Percentiles rank a stretch among this genome's conserved stretches.
Evolutionary conservation across 2,329 filamentous ascomycete genomes (phyloP).

Genomic region (Calonectria pseudoturangicola): DNA sequence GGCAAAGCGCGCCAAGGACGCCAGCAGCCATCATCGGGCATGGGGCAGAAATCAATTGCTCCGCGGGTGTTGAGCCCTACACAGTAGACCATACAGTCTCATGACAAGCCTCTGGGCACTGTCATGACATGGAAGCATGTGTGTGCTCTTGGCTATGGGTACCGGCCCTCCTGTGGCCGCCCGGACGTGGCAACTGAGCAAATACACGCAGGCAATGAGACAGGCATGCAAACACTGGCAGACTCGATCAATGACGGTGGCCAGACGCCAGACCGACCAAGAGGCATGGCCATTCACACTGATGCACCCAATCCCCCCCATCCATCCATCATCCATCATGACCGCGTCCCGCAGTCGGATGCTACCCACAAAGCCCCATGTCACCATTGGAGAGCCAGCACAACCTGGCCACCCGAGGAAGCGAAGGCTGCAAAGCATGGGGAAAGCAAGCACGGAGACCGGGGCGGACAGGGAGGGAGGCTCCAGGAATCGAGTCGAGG

Average conservation of each 20-base stretch:
- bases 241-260: conserved; percentile 3
- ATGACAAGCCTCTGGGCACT: conserved; percentile 33
- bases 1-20: conserved; percentile 43
- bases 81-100: conserved; percentile 36
- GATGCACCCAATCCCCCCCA: conserved; percentile 30
- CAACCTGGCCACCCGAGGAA: conserved; percentile 44
- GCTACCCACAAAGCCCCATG: conserved; percentile 48
- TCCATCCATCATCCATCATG: conserved; percentile 35
- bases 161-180: conserved; percentile 6
- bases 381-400: conserved; percentile 39
- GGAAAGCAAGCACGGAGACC: conserved; percentile 42
- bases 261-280: conserved; percentile 40
- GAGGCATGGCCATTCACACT: conserved; percentile 40
- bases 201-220: conserved; percentile 21
- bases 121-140: conserved; percentile 38
- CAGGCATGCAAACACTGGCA: conserved; percentile 5
- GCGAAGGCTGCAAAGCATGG: conserved; percentile 48
- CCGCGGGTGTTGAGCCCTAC: conserved; percentile 20
- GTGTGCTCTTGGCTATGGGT: conserved; percentile 17
- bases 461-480: conserved; percentile 33
- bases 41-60: conserved; percentile 36
- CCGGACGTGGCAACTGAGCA: conserved; percentile 4
- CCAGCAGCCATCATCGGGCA: conserved; percentile 43
- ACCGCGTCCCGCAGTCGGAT: conserved; percentile 46
- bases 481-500: conserved; percentile 43